Evolutionary conservation across 2,329 filamentous ascomycete genomes (phyloP), one percentile per base, ranked within the genome.

Genomic region (Trichoderma simmonsii): DNA sequence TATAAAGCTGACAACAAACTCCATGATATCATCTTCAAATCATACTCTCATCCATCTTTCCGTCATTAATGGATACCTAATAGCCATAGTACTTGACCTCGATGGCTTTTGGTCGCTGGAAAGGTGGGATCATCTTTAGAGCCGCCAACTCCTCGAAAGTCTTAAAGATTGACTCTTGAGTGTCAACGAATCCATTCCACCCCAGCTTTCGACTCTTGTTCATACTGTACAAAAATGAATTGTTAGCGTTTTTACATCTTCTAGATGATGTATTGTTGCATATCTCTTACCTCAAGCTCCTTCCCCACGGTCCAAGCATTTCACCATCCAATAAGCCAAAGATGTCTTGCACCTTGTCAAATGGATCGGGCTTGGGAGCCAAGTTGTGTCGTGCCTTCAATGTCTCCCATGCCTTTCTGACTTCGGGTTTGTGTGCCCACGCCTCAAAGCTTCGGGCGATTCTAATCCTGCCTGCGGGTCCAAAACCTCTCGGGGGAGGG

Each of bases 401-500:
- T 9, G 32, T 21, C n/a, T 54, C 60, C 68, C 68, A 64, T 21
- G 59, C 59, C 24, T 56, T 34, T 24, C 18, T 34, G 7, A 70
- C 68, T 56, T 70, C 68, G 14, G 59, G 39, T 21, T 57, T 70
- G 28, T 64, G 48, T 9, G 67, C 54, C 67, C 67, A 70, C 1
- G 32, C 68, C 21, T 30, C 39, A 12, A 64, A 70, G 21, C 59
- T 56, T 18, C 32, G 30, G 3, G 30, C 21, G 15, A 51, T 26
- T 56, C 39, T 34, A 14, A 51, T 18, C 32, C 39, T 66, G 34
- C 60, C 62, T 3, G 62, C 43, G 18, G 62, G 62, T 15, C 62
- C 62, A 26, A 65, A 65, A 5, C 69, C 69, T 57, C 69, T 32
- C 24, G 69, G 69, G 2, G 69, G 43, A 8, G 60, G 43, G 4